Evolutionary conservation across 257 asterid genomes (phyloP), one percentile per base, ranked within the genome.

Genomic region (Gynochthodes officinalis): DNA sequence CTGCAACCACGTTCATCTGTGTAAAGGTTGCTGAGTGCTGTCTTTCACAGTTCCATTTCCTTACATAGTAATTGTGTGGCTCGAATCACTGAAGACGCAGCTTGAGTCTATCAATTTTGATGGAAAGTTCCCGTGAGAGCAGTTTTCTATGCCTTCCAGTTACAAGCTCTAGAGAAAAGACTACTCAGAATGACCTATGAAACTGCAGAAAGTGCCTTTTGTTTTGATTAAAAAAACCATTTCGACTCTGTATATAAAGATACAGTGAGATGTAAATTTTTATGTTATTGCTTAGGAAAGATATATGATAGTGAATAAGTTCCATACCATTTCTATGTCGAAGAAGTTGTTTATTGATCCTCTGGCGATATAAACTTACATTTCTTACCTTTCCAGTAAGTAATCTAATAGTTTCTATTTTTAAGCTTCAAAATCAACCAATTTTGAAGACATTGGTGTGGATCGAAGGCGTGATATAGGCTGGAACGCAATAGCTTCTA

Each of bases 1-100:
- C 81, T 83, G 30, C 76, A 79, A 37, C 90, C 71, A 11, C 40
- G 75, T 63, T 80, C 91, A 3, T 71, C 90, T 4, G 95, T 88
- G 40, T 89, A 79, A 84, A 43, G 12, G 59, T 8, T 60, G 1
- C 32, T 11, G 4, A 35, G 30, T 1, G 60, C 46, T 49, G 21
- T 46, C 65, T 59, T 15, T 55, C 61, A 10, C 33, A 14, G 65
- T 23, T 30, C 15, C 65, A 28, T 28, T 0, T 30, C 39, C 1
- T 32, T 37, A 8, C 15, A 40, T 35, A 62, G 25, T 7, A 30
- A 2, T 1, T 1, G 19, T 15, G 19, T 30, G 11, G 65, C 65
- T 30, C 32, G 5, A 30, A 4, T 59, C 10, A 10, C 50, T 52
- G 49, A 33, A 69, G 32, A 25, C 10, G 25, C 40, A 11, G 73